These are phyloP conservation scores for Euphorbia pulcherrima DNA, from an alignment of 345 rosid genomes.

Conservation along the genomic window DNA sequence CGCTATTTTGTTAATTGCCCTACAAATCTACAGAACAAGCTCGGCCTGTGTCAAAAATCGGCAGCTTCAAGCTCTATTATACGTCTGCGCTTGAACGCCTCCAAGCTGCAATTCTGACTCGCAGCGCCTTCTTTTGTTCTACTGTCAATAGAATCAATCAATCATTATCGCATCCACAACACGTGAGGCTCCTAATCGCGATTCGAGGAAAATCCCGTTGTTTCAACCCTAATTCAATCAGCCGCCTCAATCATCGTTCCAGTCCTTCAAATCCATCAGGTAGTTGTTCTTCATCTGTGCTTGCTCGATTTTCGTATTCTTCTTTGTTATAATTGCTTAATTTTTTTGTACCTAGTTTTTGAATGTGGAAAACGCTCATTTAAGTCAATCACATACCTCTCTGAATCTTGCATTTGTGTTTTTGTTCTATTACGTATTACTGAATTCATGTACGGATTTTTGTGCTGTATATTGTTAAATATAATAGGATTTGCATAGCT, in stretches of 20 bases:
- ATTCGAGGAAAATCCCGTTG: neutral
- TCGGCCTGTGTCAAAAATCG: neutral
- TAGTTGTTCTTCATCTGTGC: neutral
- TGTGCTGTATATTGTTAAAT: neutral
- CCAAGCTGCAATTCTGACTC: neutral
- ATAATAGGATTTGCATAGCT: neutral
- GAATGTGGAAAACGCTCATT: neutral
- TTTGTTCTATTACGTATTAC: neutral
- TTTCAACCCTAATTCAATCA: constrained; percentile 17
- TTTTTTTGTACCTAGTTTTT: neutral
- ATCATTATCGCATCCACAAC: constrained; percentile 17
- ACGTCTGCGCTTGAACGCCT: neutral
- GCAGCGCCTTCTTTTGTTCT: constrained; percentile 1
- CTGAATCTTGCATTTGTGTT: neutral
- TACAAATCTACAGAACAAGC: neutral
- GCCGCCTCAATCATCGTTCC: neutral
- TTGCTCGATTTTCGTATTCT: neutral
- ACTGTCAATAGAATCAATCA: neutral
- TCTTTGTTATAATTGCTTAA: neutral
- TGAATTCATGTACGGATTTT: neutral
- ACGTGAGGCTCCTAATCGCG: neutral
- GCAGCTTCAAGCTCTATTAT: neutral
- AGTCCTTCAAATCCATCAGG: constrained; percentile 6
- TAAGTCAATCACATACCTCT: neutral
- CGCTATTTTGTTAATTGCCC: no score